Evolutionary conservation across 306 rosid genomes (phyloP), one percentile per base, ranked within the genome.

Genomic region (Erythrophleum fordii): DNA sequence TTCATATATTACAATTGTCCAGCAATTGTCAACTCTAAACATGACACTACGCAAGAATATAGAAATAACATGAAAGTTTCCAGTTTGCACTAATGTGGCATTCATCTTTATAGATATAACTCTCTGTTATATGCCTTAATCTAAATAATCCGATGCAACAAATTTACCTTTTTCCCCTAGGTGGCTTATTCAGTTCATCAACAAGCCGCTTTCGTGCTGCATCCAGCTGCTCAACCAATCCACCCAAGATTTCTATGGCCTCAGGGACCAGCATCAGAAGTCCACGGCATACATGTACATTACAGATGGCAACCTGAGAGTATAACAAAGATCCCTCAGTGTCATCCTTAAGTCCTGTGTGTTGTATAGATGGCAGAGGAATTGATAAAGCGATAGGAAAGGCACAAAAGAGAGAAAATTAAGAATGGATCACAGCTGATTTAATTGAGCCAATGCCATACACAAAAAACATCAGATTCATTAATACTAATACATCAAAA

Each of bases 211-310:
- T 81, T 46, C 93, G 88, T 69, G 99, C 99, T 51, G 89, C 98
- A 72, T 95, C 99, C 79, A 93, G 83, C 85, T 88, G 90, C 86
- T 90, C 91, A 83, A 95, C 98, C 61, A 86, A 61, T 56, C 99
- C 99, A 68, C 97, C 99, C 73, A 95, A 87, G 70, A 91, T 77
- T 85, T 88, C 89, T 71, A 93, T 68, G 73, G 87, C 81, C 82
- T 95, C 96, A 56, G 99, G 98, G 55, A 91, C 97, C 88, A 95
- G 88, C 96, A 93, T 79, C 79, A 95, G 85, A 77, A 95, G 90
- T 59, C 99, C 99, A 67, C 42, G 99, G 29, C 94, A 93, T 81
- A 95, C 84, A 76, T 83, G 89, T 77, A 90, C 91, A 81, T 90
- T 91, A 80, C 89, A 83, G 82, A 93, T 81, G 56, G 81, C 92